Evolutionary conservation across 148 eudicot species (phyloP).

Genomic region (Pouteria glomerata): DNA sequence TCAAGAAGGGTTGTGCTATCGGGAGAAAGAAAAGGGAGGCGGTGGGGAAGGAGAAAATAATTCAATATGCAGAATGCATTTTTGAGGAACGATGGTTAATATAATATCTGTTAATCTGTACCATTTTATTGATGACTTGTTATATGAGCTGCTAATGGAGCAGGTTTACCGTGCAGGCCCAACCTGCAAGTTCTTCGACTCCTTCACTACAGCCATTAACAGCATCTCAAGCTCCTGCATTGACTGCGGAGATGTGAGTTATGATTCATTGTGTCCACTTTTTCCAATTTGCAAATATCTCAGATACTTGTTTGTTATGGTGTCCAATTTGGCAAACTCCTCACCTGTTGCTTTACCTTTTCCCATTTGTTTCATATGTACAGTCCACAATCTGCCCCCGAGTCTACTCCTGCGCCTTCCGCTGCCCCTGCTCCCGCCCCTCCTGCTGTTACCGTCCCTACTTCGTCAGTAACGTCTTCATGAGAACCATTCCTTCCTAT

Average conservation of each 20-base stretch:
- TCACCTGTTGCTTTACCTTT: constrained; percentile 1
- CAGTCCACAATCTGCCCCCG: constrained; percentile 39
- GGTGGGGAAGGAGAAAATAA: no score
- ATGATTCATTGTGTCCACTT: no score
- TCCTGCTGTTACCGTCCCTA: neutral
- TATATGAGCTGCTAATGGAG: neutral
- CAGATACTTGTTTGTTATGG: neutral
- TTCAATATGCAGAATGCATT: no score
- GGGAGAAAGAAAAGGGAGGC: neutral
- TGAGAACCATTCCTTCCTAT: neutral
- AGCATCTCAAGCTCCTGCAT: constrained; percentile 44
- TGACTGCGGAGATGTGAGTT: constrained; percentile 40
- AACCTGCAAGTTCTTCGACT: constrained; percentile 31
- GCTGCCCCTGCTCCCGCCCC: constrained; percentile 37
- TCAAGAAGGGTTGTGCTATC: no score
- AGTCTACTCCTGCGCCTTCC: constrained; percentile 24
- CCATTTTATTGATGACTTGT: constrained; percentile 3
- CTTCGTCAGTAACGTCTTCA: no score
- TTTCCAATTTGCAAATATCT: neutral
- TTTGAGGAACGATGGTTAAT: no score
- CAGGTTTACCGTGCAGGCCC: constrained; percentile 30
- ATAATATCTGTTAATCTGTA: neutral
- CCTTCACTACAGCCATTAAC: constrained; percentile 27
- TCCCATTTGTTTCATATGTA: constrained; percentile 5
- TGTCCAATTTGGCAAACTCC: neutral